Evolutionary conservation across 305 asterid genomes (phyloP), one percentile per base, ranked within the genome.

Genomic region (Rubia peregrina): DNA sequence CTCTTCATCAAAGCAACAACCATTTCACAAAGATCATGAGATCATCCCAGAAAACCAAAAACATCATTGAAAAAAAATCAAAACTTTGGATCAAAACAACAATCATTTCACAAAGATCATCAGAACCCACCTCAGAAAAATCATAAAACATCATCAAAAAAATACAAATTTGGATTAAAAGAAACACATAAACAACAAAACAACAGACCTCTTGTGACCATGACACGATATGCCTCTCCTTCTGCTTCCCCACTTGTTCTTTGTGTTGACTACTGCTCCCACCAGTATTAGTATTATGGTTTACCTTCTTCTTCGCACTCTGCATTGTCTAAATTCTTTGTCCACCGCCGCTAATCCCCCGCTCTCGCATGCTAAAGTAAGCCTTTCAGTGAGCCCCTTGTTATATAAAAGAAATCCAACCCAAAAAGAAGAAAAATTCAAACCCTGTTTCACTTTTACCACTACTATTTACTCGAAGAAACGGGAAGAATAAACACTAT

Each of bases 181-280:
- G 3, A 33, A 33, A 4, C 36, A 33, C 36, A 33, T 33, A 33
- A 33, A 2, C 3, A 33, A 2, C 59, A 51, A 51, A 48, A 49
- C 72, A 77, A 48, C 75, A 70, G 44, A 93, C 99, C 99, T 94
- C 98, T 80, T 83, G 94, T 71, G 99, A 89, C 99, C 99, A 94
- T 67, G 98, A 94, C 78, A 91, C 99, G 70, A 94, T 94, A 85
- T 87, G 99, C 73, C 98, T 90, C 70, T 88, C 95, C 70, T 91
- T 94, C 84, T 81, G 92, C 73, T 91, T 94, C 4, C 87, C 84
- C 68, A 76, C 79, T 64, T 80, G 88, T 38, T 65, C 38, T 41
- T 41, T 55, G 7, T 82, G 88, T 44, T 84, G 88, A 77, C 78
- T 77, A 73, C 51, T 79, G 80, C 53, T 80, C 11, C 75, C 81